Percentiles rank a stretch among this genome's conserved stretches.
phyloP scores from a whole-genome alignment of 345 rosid species.

The Alliaria petiolata region DNA sequence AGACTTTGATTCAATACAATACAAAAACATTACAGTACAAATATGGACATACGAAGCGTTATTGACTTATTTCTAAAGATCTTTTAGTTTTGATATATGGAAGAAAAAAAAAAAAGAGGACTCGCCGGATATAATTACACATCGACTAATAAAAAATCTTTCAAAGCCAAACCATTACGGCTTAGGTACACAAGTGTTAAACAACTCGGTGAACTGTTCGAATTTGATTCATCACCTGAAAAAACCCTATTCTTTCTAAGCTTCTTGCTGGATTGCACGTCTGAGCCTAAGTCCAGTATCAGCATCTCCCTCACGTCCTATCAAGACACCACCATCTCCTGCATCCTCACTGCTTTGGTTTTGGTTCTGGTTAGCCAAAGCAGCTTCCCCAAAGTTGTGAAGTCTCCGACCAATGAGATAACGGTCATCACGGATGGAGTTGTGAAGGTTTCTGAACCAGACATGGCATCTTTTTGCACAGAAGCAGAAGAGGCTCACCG shows the following conservation, averaged over 20 bases:
- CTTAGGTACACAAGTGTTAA: constrained; percentile 12
- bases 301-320: constrained; percentile 41
- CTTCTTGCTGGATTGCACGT: constrained; percentile 42
- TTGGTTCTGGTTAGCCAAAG: constrained; percentile 26
- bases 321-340: constrained; percentile 33
- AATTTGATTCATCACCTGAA: neutral
- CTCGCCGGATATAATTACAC: constrained; percentile 19
- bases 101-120: neutral
- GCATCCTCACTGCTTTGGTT: constrained; percentile 25
- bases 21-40: neutral
- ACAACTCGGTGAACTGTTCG: neutral
- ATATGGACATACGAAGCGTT: neutral
- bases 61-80: neutral
- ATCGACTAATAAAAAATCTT: constrained; percentile 10
- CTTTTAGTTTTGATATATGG: neutral
- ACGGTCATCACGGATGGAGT: constrained; percentile 92
- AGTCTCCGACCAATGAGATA: constrained; percentile 92
- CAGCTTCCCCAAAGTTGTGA: constrained; percentile 76
- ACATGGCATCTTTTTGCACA: constrained; percentile 86
- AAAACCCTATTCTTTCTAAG: constrained; percentile 10
- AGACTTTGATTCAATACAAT: neutral
- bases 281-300: constrained; percentile 60
- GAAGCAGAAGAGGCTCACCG: constrained; percentile 64
- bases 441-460: constrained; percentile 99
- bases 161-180: constrained; percentile 2